Evolutionary conservation across 2,329 filamentous ascomycete genomes (phyloP).

Genomic region (Nigrograna mackinnonii): DNA sequence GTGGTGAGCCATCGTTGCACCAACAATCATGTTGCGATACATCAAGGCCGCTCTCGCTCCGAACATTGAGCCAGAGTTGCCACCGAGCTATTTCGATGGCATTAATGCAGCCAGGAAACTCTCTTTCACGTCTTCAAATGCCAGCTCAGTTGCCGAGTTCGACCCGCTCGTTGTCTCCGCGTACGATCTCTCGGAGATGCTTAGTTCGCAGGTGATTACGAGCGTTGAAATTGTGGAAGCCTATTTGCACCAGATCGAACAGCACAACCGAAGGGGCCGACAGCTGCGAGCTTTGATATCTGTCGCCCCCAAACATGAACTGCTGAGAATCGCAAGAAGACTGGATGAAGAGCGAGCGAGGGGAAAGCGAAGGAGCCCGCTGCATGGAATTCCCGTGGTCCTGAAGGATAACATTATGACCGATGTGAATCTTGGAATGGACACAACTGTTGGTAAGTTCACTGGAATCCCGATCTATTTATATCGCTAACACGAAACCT

Average conservation of each 20-base stretch:
- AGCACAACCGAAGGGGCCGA: conserved; percentile 38
- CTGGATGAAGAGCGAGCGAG: conserved; percentile 44
- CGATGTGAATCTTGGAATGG: conserved; percentile 40
- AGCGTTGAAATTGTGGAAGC: conserved; percentile 40
- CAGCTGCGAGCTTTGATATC: conserved; percentile 42
- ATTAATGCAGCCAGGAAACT: conserved; percentile 23
- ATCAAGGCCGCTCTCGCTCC: conserved; percentile 31
- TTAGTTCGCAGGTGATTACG: conserved; percentile 30
- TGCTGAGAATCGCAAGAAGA: conserved; percentile 39
- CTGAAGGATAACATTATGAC: conserved; percentile 49
- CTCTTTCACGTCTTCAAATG: conserved; percentile 30
- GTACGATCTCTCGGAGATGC: conserved; percentile 33
- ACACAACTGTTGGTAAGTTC: conserved; percentile 43
- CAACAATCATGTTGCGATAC: conserved; percentile 25
- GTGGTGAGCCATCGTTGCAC: not conserved
- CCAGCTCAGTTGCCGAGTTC: conserved; percentile 29
- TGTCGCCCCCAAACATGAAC: conserved; percentile 39
- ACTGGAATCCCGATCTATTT: not conserved
- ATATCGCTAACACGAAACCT: conserved; percentile 1
- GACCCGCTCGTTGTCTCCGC: conserved; percentile 35
- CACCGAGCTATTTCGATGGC: conserved; percentile 18
- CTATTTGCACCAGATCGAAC: conserved; percentile 37
- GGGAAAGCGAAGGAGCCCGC: conserved; percentile 38
- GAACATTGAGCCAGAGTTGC: conserved; percentile 23
- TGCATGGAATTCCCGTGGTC: conserved; percentile 49